Conservation (phyloP, 202 grass and related monocot genomes). For the Eragrostis tef region DNA sequence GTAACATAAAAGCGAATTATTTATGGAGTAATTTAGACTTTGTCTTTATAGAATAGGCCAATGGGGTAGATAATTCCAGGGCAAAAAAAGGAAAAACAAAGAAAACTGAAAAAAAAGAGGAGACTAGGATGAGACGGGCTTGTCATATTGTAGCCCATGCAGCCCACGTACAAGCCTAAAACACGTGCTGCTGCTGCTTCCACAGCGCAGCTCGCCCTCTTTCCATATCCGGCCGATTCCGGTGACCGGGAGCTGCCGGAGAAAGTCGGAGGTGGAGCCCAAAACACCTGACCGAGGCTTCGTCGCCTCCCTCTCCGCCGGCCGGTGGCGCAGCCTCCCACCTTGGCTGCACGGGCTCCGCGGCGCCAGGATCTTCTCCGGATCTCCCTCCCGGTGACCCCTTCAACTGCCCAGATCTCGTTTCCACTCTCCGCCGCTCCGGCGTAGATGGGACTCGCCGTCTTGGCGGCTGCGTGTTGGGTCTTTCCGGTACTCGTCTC, state of each 20-base stretch:
- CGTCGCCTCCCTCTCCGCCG: background rate
- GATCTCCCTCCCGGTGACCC: background rate
- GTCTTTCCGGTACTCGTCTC: slow-evolving; percentile 59
- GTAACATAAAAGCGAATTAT: no score
- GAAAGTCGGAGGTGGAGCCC: no score
- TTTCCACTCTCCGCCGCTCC: background rate
- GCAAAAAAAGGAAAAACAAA: no score
- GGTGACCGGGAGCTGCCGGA: no score
- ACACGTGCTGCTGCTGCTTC: no score
- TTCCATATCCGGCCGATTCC: background rate
- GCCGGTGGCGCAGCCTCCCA: no score
- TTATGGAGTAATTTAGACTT: no score
- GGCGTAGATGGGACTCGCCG: slow-evolving; percentile 52
- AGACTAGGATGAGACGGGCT: background rate
- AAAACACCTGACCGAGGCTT: background rate
- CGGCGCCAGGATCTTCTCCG: background rate
- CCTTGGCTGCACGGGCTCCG: background rate
- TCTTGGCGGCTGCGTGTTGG: slow-evolving; percentile 28
- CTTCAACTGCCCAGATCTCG: background rate
- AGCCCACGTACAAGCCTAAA: background rate
- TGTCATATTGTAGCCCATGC: background rate
- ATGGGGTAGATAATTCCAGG: no score
- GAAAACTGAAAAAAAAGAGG: no score
- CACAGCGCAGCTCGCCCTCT: no score
- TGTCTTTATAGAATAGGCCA: no score